Base-by-base conservation (phyloP, 495 filamentous ascomycete species). In the Mytilinidion resinicola region DNA sequence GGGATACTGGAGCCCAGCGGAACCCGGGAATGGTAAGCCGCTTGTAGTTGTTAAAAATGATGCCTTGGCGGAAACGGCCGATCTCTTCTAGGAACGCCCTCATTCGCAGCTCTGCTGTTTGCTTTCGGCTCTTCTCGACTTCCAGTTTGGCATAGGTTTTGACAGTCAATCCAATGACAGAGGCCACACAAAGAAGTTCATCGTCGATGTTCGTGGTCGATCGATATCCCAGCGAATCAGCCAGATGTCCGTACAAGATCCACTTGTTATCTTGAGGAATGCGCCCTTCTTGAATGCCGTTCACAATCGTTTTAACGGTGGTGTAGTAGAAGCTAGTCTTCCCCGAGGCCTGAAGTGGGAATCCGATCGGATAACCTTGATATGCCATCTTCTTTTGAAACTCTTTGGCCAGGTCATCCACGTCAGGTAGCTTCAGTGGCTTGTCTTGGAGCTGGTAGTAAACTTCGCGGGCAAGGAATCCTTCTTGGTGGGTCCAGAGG, bases 401-500 rank as follows among this genome's bases (percentile, higher is more conserved):
- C 5, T 49, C 54, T 17, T 39, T 37, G 25, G 43, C 41, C 39
- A 56, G 30, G 9, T 59, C 50, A 41, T 43, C 15, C 5, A 42
- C 56, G 9, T 54, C 51, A n/a, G 20, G 30, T 1, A 59, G 34
- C 9, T 25, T 49, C 17, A 58, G 17, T 10, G 49, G 35, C 38
- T 71, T 72, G 30, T 59, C 55, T 36, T 51, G 21, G 51, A 70
- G 61, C 47, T 63, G 66, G 34, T 65, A 60, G 30, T 59, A 63
- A 5, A 67, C 59, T 8, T 55, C 48, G n/a, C 53, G 44, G 6
- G 61, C 58, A 7, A 73, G 55, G 12, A 54, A 44, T 17, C 62
- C 70, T 62, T 73, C 69, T 61, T 72, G 70, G 3, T 66, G 47
- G 17, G 69, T 71, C 70, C 69, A 72, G 11, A 66, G 64, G 19